Base-by-base conservation (phyloP, 23 red algal species). In the Cyanidiococcus yangmingshanensis region DNA sequence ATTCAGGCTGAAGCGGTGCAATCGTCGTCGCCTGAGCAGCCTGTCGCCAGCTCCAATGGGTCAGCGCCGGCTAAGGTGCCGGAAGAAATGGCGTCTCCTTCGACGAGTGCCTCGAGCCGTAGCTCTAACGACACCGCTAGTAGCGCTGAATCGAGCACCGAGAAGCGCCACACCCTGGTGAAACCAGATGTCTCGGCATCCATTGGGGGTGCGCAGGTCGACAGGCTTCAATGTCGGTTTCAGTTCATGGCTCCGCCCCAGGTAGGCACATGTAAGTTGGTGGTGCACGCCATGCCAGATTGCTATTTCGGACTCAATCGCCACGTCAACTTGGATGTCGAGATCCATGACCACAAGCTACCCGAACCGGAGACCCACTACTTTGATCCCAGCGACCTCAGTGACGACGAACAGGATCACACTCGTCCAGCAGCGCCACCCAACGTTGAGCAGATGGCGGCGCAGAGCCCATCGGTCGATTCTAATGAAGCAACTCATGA, bases 311-410 rank as follows among this genome's bases (percentile, higher is more conserved):
- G 75, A 40, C 26, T 50, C 30, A 50, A 77, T 50, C 17, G 38
- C 75, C 38, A 77, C 24, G 41, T 50, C 31, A 16, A 30, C 21
- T 31, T 77, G 2, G 39, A 50, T 40, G 50, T 77, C 21, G 75
- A 77, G n/a, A 45, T 77, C n/a, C 75, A 51, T 21, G 75, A 77
- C 38, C 75, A 30, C 75, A 77, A 77, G 75, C 36, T 50, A 21
- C 39, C 41, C 1, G 25, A 40, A 30, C 39, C 38, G 1, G 75
- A 77, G n/a, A 77, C 40, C 18, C 39, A 31, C n/a, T 77, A 77
- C 40, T 77, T 77, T 50, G 75, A 77, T 45, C 75, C 75, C 21
- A 51, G 39, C 17, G 75, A 77, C 31, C 26, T 51, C 31, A 51
- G 39, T 3, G 75, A 77, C 3, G 75, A 51, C 21, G 75, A 71